Evolutionary conservation across 306 rosid genomes (phyloP).

Genomic region (Crataegus laevigata): DNA sequence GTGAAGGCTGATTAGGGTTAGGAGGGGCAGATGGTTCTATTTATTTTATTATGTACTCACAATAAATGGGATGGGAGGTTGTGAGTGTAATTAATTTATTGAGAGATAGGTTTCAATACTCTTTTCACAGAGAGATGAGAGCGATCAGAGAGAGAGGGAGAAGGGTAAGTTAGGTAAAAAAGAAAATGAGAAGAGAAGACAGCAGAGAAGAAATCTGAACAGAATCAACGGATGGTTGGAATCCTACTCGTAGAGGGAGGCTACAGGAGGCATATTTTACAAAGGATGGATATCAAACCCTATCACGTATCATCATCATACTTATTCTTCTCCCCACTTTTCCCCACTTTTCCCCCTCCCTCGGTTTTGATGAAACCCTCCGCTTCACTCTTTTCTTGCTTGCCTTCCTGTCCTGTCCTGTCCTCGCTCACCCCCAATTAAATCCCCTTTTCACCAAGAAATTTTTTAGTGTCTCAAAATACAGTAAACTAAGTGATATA

Average conservation of each 20-base stretch:
- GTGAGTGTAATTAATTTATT: conserved; percentile 30
- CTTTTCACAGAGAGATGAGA: not conserved
- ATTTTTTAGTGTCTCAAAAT: no score
- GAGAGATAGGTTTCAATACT: not conserved
- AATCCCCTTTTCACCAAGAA: not conserved
- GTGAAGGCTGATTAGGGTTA: not conserved
- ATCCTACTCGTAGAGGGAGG: conserved; percentile 12
- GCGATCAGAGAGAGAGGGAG: not conserved
- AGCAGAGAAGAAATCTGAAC: conserved; percentile 12
- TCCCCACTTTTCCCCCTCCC: conserved; percentile 12
- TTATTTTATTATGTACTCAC: conserved; percentile 5
- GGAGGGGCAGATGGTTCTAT: conserved; percentile 22
- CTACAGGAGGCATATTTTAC: conserved; percentile 30
- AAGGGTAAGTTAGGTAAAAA: not conserved
- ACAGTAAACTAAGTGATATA: no score
- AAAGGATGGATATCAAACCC: not conserved
- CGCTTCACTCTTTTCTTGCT: conserved; percentile 14
- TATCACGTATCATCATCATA: conserved; percentile 40
- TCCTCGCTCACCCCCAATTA: not conserved
- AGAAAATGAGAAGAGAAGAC: not conserved
- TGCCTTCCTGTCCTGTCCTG: not conserved
- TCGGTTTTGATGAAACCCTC: conserved; percentile 50
- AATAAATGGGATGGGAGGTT: conserved; percentile 21
- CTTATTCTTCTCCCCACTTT: conserved; percentile 21
- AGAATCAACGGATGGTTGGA: conserved; percentile 38